These are phyloP conservation scores for Starmera amethionina DNA, from an alignment of 805 yeast genomes.

Conservation along the genomic window DNA sequence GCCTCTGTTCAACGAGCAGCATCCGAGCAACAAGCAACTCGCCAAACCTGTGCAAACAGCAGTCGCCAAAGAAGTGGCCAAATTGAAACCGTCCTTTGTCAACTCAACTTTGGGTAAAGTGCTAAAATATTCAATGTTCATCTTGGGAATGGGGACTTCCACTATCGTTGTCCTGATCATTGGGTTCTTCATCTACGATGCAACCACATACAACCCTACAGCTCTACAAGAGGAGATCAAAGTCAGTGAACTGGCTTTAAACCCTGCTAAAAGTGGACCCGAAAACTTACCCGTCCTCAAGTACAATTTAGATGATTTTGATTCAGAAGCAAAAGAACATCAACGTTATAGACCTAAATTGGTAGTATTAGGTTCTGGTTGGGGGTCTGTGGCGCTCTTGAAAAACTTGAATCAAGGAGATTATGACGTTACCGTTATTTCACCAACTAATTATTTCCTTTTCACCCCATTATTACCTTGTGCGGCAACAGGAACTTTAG, in stretches of 20 bases:
- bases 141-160: slow-evolving; percentile 34
- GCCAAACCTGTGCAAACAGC: neutral
- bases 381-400: slow-evolving; percentile 59
- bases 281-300: slow-evolving; percentile 56
- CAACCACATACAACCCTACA: slow-evolving; percentile 47
- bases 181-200: slow-evolving; percentile 53
- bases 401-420: slow-evolving; percentile 41
- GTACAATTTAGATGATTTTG: slow-evolving; percentile 47
- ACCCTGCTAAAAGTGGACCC: slow-evolving; percentile 58
- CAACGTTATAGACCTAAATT: slow-evolving; percentile 41
- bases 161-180: slow-evolving; percentile 30
- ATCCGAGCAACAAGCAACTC: too few species aligned
- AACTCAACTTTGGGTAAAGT: slow-evolving; percentile 22
- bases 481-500: slow-evolving; percentile 64
- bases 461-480: slow-evolving; percentile 63
- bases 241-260: slow-evolving; percentile 42
- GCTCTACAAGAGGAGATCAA: slow-evolving; percentile 31
- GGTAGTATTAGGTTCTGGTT: slow-evolving; percentile 59
- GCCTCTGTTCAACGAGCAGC: too few species aligned
- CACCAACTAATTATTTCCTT: slow-evolving; percentile 60
- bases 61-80: slow-evolving; percentile 16
- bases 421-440: slow-evolving; percentile 56
- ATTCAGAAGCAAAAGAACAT: slow-evolving; percentile 35
- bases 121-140: slow-evolving; percentile 23
- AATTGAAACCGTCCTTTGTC: slow-evolving; percentile 14